Conservation (phyloP, 495 filamentous ascomycete genomes). For the Evansstolkia leycettana region DNA sequence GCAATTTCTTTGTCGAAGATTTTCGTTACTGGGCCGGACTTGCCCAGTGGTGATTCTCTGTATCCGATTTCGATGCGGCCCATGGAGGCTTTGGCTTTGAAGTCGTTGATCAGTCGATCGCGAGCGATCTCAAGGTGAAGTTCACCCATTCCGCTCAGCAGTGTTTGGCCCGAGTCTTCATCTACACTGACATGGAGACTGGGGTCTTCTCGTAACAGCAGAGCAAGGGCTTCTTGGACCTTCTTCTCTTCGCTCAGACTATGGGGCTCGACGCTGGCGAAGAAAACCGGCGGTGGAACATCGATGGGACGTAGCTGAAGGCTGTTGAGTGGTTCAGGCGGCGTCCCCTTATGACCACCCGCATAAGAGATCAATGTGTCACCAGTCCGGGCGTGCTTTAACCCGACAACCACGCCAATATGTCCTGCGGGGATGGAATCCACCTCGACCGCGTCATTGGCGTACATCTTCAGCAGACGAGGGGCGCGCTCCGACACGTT, state of each 20-base stretch:
- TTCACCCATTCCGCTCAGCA: conserved; percentile 92
- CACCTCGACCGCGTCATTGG: conserved; percentile 75
- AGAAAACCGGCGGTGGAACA: conserved; percentile 90
- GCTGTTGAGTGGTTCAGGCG: conserved; percentile 55
- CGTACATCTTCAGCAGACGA: conserved; percentile 83
- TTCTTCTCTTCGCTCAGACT: conserved; percentile 66
- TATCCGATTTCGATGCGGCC: conserved; percentile 95
- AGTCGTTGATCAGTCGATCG: conserved; percentile 75
- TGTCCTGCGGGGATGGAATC: conserved; percentile 70
- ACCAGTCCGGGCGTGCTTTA: conserved; percentile 83
- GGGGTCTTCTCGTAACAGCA: conserved; percentile 85
- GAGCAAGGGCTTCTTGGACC: conserved; percentile 58
- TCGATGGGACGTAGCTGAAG: conserved; percentile 81
- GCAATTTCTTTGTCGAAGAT: conserved; percentile 69
- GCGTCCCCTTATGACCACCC: conserved; percentile 44
- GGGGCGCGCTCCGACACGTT: conserved; percentile 70
- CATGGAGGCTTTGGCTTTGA: conserved; percentile 81
- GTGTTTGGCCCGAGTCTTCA: conserved; percentile 85
- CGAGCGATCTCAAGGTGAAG: conserved; percentile 94
- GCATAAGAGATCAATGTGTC: conserved; percentile 77
- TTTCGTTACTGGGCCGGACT: conserved; percentile 40
- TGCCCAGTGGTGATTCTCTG: conserved; percentile 56
- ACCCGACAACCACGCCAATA: conserved; percentile 88
- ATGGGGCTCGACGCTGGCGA: conserved; percentile 81
- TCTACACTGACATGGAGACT: conserved; percentile 77